Evolutionary conservation across 139 green algal species (phyloP).

Genomic region (Marvania coccoides): DNA sequence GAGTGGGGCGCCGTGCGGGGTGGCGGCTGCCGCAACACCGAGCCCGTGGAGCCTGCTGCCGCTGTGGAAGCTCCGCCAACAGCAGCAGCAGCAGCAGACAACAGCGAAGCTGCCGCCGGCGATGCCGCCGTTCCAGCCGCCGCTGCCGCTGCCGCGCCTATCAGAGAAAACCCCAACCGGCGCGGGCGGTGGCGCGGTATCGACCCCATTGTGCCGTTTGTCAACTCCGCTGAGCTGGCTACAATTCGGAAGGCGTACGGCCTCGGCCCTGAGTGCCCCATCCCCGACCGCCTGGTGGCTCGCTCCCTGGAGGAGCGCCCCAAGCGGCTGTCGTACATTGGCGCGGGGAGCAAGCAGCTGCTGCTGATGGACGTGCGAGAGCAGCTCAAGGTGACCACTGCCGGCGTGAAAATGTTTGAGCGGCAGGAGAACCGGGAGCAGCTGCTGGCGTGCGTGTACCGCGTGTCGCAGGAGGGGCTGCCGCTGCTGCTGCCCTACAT

Average conservation of each 20-base stretch:
- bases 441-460: constrained; percentile 62
- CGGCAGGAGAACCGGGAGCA: constrained; percentile 57
- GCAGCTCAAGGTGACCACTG: constrained; percentile 63
- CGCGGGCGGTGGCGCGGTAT: constrained; percentile 26
- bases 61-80: neutral
- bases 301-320: constrained; percentile 8
- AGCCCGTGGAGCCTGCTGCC: neutral
- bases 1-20: neutral
- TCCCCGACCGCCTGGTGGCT: constrained; percentile 10
- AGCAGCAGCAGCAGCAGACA: neutral
- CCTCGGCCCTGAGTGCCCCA: constrained; percentile 23
- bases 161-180: neutral
- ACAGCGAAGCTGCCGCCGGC: neutral
- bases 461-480: constrained; percentile 82
- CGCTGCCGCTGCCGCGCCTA: neutral
- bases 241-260: constrained; percentile 65
- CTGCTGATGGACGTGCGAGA: constrained; percentile 62
- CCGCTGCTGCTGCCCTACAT: constrained; percentile 70
- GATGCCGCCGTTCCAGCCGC: neutral
- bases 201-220: constrained; percentile 52
- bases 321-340: constrained; percentile 38
- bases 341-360: constrained; percentile 37
- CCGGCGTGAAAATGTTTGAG: constrained; percentile 88
- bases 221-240: constrained; percentile 28
- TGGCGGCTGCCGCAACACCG: neutral